Conservation (phyloP, 2,329 filamentous ascomycete genomes). For the Talaromyces sp. region DNA sequence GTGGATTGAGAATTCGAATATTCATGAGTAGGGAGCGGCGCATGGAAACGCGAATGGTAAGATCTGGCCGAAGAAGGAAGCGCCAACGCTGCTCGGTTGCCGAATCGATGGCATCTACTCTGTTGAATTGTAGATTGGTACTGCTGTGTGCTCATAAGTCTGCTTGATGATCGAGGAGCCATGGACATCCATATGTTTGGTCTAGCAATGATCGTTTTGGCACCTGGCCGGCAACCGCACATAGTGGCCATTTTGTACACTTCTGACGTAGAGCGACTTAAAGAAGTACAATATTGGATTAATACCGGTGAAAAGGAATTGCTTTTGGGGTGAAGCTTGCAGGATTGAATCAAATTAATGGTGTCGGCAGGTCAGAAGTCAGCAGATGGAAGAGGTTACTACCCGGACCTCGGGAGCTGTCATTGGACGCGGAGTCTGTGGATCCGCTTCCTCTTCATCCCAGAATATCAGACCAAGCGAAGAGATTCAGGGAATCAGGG, state of each 20-base stretch:
- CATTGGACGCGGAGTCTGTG: neutral
- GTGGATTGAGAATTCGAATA: constrained; percentile 59
- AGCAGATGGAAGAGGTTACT: neutral
- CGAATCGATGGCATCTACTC: neutral
- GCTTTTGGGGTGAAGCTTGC: neutral
- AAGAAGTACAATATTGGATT: neutral
- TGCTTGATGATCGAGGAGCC: neutral
- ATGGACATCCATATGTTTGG: neutral
- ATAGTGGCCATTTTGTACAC: neutral
- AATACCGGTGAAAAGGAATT: neutral
- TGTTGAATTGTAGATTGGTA: neutral
- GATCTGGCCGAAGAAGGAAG: constrained; percentile 21
- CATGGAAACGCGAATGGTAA: constrained; percentile 73
- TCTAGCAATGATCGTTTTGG: constrained; percentile 1
- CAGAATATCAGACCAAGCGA: neutral
- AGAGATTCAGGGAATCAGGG: too few relatives aligned
- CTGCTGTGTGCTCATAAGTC: neutral
- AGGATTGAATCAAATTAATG: neutral
- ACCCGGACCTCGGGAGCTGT: neutral
- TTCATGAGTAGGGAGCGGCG: constrained; percentile 53
- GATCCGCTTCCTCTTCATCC: neutral
- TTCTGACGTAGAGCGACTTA: neutral
- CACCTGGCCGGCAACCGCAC: constrained; percentile 2
- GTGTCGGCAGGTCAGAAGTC: neutral
- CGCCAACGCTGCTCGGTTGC: neutral